Evolutionary conservation across 768 basidiomycete species (phyloP).

Genomic region (Naematelia aurantialba): DNA sequence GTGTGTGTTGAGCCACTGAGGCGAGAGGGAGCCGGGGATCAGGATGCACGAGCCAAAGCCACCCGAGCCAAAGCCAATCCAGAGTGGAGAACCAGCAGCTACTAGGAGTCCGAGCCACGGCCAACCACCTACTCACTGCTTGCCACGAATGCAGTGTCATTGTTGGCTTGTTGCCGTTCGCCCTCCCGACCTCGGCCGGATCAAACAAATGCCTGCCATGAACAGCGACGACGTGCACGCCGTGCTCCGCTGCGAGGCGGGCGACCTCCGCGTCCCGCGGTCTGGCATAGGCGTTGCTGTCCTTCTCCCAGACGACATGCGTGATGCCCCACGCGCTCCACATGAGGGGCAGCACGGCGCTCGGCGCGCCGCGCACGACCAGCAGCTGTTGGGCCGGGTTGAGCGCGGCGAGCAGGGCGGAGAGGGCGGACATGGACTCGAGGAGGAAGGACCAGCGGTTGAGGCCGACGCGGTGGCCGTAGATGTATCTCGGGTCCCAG

Average conservation of each 20-base stretch:
- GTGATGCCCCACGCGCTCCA: conserved; percentile 51
- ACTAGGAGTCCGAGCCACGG: too few relatives aligned
- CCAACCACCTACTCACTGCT: conserved; percentile 44
- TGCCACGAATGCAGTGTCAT: conserved; percentile 49
- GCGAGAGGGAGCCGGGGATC: too few relatives aligned
- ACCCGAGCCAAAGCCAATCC: too few relatives aligned
- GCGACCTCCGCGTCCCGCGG: conserved; percentile 44
- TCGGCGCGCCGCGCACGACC: conserved; percentile 48
- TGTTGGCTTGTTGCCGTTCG: conserved; percentile 44
- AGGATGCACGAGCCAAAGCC: too few relatives aligned
- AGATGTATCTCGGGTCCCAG: conserved; percentile 48
- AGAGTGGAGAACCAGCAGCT: too few relatives aligned
- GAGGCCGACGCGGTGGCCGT: conserved; percentile 46
- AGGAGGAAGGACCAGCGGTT: conserved; percentile 48
- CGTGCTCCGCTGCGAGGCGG: conserved; percentile 29
- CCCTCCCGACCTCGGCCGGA: conserved; percentile 44
- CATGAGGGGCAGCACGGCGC: conserved; percentile 41
- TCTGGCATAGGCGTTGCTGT: conserved; percentile 46
- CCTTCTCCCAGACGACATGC: conserved; percentile 49
- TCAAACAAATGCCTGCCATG: conserved; percentile 51
- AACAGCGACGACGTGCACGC: conserved; percentile 45
- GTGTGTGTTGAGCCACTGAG: too few relatives aligned
- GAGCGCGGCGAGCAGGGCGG: conserved; percentile 33
- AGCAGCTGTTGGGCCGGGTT: conserved; percentile 46
- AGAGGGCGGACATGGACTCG: conserved; percentile 45